Evolutionary conservation across 2,329 filamentous ascomycete genomes (phyloP).

Genomic region (Reticulascus tulasneorum): DNA sequence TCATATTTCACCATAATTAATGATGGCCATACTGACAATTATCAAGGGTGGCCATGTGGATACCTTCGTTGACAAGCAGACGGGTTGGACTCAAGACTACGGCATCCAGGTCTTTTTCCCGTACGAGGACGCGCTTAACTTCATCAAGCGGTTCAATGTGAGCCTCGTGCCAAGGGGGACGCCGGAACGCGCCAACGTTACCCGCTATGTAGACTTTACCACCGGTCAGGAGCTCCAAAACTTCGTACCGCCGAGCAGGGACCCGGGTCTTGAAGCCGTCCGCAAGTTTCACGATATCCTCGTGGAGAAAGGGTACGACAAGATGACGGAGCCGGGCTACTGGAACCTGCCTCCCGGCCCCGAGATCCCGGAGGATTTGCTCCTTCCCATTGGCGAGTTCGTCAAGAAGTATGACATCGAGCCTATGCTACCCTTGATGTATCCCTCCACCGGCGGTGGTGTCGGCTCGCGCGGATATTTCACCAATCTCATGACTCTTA

Average conservation of each 20-base stretch:
- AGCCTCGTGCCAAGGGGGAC: too few relatives aligned
- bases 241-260: constrained; percentile 19
- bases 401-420: constrained; percentile 42
- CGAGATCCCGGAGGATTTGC: constrained; percentile 40
- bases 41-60: constrained; percentile 27
- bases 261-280: constrained; percentile 20
- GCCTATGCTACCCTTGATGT: constrained; percentile 29
- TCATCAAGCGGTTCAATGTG: constrained; percentile 26
- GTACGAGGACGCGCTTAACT: constrained; percentile 27
- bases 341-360: constrained; percentile 38
- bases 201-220: constrained; percentile 29
- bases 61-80: constrained; percentile 22
- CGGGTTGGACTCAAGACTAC: constrained; percentile 16
- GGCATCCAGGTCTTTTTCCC: constrained; percentile 21
- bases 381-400: constrained; percentile 44
- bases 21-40: neutral
- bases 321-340: constrained; percentile 29
- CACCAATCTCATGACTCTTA: constrained; percentile 14
- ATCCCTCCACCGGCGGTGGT: constrained; percentile 15
- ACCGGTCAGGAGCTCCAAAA: constrained; percentile 25
- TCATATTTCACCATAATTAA: neutral
- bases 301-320: constrained; percentile 25
- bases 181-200: too few relatives aligned
- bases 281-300: constrained; percentile 23
- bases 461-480: constrained; percentile 17